Base-by-base conservation (phyloP, 495 filamentous ascomycete species). In the Lasiosphaeria miniovina region DNA sequence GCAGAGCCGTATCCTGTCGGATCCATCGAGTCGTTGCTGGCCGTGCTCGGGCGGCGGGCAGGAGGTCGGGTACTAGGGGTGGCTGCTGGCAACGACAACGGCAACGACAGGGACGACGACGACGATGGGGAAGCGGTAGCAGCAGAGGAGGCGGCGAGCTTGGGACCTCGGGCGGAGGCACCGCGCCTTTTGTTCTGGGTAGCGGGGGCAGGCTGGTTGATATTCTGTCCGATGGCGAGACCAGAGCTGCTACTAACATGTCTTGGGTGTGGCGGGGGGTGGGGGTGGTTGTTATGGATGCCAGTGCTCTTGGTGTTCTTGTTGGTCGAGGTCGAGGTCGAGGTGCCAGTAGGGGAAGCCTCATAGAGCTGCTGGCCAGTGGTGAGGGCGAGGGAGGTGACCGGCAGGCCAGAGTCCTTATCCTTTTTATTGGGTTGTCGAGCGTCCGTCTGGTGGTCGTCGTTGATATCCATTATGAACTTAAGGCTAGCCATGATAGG, bases 1-100 rank as follows among this genome's bases (percentile, higher is more conserved):
- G 61, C 66, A 61, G 70, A 60, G 43, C 67, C 70, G 68, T 75
- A 77, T 55, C 72, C 68, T 59, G 64, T 58, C 36, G 65, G 67
- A 66, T 80, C 77, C 77, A 79, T 79, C 60, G 77, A 74, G 61
- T 78, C 75, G 59, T 65, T 73, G 62, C 72, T 80, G 54, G 74
- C 60, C 57, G 71, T 73, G 62, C 75, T 77, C 61, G 66, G 72
- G 60, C 74, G 71, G 49, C 75, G 74, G 51, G 65, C 60, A 46
- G 72, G 65, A 54, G 65, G 59, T 38, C 61, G 61, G 56, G 57
- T 35, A 2, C 54, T 64, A 41, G 64, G 31, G 24, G 61, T 34
- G 11, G 55, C 56, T 24, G 62, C 55, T 33, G 55, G 55, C 6
- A 64, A 61, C 52, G 53, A 54, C 7, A 60, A 49, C 17, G 64